phyloP scores from a whole-genome alignment of 768 basidiomycete species.

The Chalciporus piperatus region DNA sequence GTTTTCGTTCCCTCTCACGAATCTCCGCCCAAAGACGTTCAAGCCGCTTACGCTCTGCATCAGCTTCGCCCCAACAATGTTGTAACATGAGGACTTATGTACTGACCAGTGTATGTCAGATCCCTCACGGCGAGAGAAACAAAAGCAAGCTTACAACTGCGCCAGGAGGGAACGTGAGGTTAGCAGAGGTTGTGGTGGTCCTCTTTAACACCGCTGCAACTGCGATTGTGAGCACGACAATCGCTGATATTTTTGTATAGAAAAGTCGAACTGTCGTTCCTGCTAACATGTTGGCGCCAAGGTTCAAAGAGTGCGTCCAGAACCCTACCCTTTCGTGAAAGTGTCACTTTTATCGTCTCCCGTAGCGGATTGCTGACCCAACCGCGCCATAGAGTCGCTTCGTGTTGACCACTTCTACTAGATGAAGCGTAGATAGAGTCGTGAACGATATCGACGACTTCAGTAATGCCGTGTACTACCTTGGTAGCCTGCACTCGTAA shows the following conservation, averaged over 20 bases:
- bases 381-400: too few relatives aligned
- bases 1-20: too few relatives aligned
- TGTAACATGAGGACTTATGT: constrained; percentile 49
- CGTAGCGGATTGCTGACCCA: too few relatives aligned
- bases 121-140: not conserved
- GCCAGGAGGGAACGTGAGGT: constrained; percentile 15
- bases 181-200: not conserved
- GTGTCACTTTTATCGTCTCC: not conserved
- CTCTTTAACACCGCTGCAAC: not conserved
- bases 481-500: too few relatives aligned
- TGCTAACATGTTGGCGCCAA: not conserved
- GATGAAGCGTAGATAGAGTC: too few relatives aligned
- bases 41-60: too few relatives aligned
- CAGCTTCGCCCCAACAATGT: constrained; percentile 40
- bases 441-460: too few relatives aligned
- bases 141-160: constrained; percentile 21
- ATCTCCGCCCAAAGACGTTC: too few relatives aligned
- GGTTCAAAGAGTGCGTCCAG: not conserved
- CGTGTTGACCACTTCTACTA: too few relatives aligned
- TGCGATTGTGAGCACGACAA: constrained; percentile 7
- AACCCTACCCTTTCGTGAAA: not conserved
- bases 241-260: not conserved
- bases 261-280: not conserved
- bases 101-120: constrained; percentile 29
- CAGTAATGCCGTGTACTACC: too few relatives aligned